Evolutionary conservation across 768 basidiomycete genomes (phyloP).

Genomic region (Suillus plorans): DNA sequence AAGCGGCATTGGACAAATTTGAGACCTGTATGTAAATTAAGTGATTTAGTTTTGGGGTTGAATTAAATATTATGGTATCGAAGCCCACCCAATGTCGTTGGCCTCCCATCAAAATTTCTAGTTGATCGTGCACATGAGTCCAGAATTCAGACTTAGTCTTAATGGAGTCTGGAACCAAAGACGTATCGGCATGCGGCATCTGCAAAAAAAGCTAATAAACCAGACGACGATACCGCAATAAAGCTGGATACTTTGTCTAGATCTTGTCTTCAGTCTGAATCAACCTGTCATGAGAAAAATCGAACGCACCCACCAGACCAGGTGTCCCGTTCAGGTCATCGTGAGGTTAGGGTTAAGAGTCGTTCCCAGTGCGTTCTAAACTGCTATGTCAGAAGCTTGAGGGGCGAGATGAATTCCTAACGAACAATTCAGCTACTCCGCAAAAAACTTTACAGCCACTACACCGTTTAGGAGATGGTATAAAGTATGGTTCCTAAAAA

Average conservation of each 20-base stretch:
- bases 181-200: conserved; percentile 87
- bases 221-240: not conserved
- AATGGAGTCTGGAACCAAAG: conserved; percentile 67
- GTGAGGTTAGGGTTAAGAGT: conserved; percentile 3
- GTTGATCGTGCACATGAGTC: conserved; percentile 66
- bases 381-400: not conserved
- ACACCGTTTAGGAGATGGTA: not conserved
- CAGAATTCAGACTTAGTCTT: conserved; percentile 79
- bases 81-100: conserved; percentile 75
- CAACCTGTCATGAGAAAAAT: conserved; percentile 1
- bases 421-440: not conserved
- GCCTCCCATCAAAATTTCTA: conserved; percentile 59
- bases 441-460: not conserved
- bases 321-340: not conserved
- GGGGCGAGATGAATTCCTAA: not conserved
- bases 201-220: not conserved
- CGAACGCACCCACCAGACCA: not conserved
- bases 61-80: conserved; percentile 4
- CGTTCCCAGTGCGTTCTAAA: not conserved
- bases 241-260: not conserved
- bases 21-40: conserved; percentile 55
- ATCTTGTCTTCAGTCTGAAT: not conserved
- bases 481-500: not conserved
- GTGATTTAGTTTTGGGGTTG: not conserved
- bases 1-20: conserved; percentile 83